Conservation (phyloP, 768 basidiomycete species). For the Russula sp. region DNA sequence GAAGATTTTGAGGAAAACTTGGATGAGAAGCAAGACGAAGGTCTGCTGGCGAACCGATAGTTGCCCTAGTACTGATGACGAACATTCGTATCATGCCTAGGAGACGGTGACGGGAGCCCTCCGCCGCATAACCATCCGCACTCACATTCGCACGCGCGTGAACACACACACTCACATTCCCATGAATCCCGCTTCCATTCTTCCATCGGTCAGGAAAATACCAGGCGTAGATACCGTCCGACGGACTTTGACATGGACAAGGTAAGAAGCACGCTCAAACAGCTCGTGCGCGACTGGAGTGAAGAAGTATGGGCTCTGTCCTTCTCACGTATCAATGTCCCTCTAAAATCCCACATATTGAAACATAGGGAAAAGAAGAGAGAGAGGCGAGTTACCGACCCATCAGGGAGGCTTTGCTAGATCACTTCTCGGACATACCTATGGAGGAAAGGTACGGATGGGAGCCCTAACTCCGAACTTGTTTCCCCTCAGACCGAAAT, state of each 20-base stretch:
- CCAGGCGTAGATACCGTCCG: conserved; percentile 35
- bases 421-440: conserved; percentile 53
- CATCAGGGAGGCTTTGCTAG: conserved; percentile 65
- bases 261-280: conserved; percentile 83
- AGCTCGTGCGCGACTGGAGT: conserved; percentile 92
- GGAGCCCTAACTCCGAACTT: neutral
- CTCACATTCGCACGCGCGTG: conserved; percentile 28
- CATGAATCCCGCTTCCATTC: conserved; percentile 25
- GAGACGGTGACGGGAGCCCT: neutral
- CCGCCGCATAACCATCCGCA: conserved; percentile 21
- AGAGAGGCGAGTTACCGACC: conserved; percentile 76
- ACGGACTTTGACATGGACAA: conserved; percentile 85
- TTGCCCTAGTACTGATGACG: neutral
- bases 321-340: neutral
- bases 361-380: conserved; percentile 59
- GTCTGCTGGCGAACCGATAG: neutral
- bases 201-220: conserved; percentile 11
- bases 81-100: neutral
- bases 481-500: neutral
- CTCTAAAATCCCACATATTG: neutral
- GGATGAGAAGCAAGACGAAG: conserved; percentile 9
- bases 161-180: conserved; percentile 31
- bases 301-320: conserved; percentile 46
- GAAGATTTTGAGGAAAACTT: conserved; percentile 27
- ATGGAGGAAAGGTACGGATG: conserved; percentile 42